These are phyloP conservation scores for Haematococcus lacustris DNA, from an alignment of 139 green algal genomes.

Conservation along the genomic window DNA sequence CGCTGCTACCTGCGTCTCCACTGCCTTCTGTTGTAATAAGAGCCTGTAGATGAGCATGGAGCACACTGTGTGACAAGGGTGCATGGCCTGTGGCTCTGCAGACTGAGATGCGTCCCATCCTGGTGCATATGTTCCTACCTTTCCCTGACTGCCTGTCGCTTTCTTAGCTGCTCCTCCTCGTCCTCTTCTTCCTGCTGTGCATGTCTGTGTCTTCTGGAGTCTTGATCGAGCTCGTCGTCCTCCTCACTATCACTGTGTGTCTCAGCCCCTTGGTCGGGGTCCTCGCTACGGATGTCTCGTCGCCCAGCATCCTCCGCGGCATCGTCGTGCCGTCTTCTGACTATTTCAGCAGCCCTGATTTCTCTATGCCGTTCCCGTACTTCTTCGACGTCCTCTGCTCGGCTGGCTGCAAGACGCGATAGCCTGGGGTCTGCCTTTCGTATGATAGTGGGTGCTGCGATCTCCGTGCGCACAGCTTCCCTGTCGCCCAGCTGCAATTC, in stretches of 20 bases:
- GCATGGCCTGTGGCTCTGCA: too few relatives aligned
- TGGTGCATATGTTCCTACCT: too few relatives aligned
- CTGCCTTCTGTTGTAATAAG: conserved; percentile 37
- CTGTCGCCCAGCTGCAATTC: background rate
- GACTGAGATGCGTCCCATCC: too few relatives aligned
- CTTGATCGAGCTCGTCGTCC: conserved; percentile 14
- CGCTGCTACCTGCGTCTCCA: conserved; percentile 26
- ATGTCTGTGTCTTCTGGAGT: conserved; percentile 6
- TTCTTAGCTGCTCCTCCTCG: conserved; percentile 45
- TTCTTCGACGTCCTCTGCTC: conserved; percentile 26
- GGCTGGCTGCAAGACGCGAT: conserved; percentile 30
- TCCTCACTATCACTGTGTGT: conserved; percentile 10
- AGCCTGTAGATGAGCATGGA: conserved; percentile 27
- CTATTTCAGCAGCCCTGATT: conserved; percentile 40
- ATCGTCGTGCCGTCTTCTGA: conserved; percentile 16
- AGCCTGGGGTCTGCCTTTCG: conserved; percentile 50
- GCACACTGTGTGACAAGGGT: too few relatives aligned
- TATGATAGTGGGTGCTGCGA: conserved; percentile 58
- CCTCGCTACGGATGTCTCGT: conserved; percentile 16
- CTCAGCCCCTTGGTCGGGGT: conserved; percentile 15
- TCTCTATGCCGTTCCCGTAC: conserved; percentile 14
- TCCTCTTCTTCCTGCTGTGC: conserved; percentile 39
- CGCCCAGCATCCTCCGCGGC: conserved; percentile 3
- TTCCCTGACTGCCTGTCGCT: conserved; percentile 39
- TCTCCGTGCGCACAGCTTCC: conserved; percentile 41